Evolutionary conservation across 2,329 filamentous ascomycete species (phyloP), one percentile per base, ranked within the genome.

Genomic region (Ceratocystis lukuohia): DNA sequence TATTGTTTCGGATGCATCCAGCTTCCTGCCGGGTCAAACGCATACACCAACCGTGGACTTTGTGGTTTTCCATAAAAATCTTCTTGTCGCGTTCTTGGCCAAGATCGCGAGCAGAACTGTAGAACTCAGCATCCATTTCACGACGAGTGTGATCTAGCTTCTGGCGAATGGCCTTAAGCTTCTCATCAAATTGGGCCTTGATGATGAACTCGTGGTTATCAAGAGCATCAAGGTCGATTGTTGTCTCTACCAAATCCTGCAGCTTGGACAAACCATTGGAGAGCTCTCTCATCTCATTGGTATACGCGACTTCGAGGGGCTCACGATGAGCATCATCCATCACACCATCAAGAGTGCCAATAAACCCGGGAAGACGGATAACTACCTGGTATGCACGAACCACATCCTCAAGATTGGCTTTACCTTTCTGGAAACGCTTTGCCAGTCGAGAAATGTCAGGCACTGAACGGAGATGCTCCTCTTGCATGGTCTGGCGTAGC

Each of bases 141-240:
- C 85, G 80, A 69, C 87, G 87, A 33, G 96, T 78, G 72, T 87
- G 90, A 73, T 97, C 93, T 1, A 99, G 84, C 74, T 93, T 94
- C 77, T 89, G 92, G 64, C 90, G 86, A 71, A 99, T 95, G n/a
- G 89, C 85, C 20, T 88, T 85, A 46, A 99, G 80, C 65, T 86
- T 84, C 67, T 96, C 91, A 72, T 99, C 94, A 70, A 96, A 99
- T 73, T 99, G 94, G 0, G 95, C 89, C 76, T 97, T 99, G 82
- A 99, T 99, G 72, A 96, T 93, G 77, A 95, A 99, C 74, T 99
- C 94, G 73, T 99, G 94, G 70, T 94, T 91, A 72, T 99, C 93
- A 10, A 99, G 83, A 2, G 94, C 94, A 67, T 96, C 90, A 0
- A 99, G 83, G 72, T 99, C 94, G 15, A 99, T 92, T 0, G 95